These are phyloP conservation scores for Dothidotthia symphoricarpi DNA, from an alignment of 2,329 filamentous ascomycete species.

Conservation along the genomic window DNA sequence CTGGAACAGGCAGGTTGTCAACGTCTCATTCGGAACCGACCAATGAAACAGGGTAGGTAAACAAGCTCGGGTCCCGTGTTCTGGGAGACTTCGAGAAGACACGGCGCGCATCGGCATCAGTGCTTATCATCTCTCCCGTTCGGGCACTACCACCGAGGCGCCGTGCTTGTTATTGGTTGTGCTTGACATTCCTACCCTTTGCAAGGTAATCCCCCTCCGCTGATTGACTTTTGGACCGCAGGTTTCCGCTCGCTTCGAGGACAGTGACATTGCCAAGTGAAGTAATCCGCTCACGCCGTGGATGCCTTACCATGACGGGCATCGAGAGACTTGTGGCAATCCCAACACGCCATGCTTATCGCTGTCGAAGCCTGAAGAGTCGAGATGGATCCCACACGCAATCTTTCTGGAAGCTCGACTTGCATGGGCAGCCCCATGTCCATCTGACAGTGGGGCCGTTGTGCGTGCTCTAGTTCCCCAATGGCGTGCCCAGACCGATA, in stretches of 20 bases:
- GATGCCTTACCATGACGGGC: no score
- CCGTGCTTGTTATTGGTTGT: conserved; percentile 1
- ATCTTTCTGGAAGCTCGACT: background rate
- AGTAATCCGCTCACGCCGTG: no score
- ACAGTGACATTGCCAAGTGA: background rate
- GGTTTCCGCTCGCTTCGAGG: conserved; percentile 8
- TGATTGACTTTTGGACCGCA: background rate
- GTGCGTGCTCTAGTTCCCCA: background rate
- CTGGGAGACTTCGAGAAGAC: conserved; percentile 13
- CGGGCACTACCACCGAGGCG: conserved; percentile 7
- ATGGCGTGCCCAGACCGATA: background rate
- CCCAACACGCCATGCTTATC: no score
- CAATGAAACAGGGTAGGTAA: no score
- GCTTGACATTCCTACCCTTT: background rate
- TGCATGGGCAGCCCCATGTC: background rate
- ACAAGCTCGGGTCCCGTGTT: no score
- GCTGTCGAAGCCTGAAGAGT: no score
- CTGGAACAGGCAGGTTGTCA: conserved; percentile 14
- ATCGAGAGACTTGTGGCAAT: background rate
- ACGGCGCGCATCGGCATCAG: conserved; percentile 10
- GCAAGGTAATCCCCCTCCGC: no score
- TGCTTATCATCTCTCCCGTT: conserved; percentile 20
- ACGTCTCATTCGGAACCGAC: no score
- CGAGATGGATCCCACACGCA: no score
- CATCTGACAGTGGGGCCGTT: background rate